Evolutionary conservation across 352 stramenopile genomes (phyloP).

Genomic region (Pythium grandisporangium): DNA sequence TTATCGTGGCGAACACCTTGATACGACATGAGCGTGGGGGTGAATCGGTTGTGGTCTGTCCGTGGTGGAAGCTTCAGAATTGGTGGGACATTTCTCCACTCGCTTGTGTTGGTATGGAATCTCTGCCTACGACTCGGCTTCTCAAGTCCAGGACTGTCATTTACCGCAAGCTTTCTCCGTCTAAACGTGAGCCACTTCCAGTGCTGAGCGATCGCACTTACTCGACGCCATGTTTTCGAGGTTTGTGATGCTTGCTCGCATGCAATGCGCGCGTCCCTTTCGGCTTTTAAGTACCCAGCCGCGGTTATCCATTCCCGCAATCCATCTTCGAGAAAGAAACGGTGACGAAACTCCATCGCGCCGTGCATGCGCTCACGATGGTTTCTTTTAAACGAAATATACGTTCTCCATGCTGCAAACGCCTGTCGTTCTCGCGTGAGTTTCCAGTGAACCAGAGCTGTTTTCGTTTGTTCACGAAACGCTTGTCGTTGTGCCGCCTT

Average conservation of each 20-base stretch:
- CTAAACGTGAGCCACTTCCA: conserved; percentile 10
- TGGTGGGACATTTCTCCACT: too few relatives aligned
- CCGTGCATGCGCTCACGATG: conserved; percentile 37
- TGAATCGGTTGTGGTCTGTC: too few relatives aligned
- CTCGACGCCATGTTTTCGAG: conserved; percentile 9
- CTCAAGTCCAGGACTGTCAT: not conserved
- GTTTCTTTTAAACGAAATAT: conserved; percentile 14
- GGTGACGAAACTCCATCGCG: conserved; percentile 40
- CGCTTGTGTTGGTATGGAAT: not conserved
- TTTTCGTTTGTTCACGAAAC: conserved; percentile 16
- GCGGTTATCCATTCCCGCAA: conserved; percentile 39
- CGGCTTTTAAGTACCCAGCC: conserved; percentile 21
- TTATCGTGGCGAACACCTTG: not conserved
- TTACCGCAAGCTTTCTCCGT: not conserved
- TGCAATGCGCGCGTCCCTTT: conserved; percentile 18
- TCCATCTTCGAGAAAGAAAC: conserved; percentile 27
- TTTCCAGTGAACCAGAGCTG: conserved; percentile 49
- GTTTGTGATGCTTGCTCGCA: conserved; percentile 8
- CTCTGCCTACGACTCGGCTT: not conserved
- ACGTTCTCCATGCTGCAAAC: conserved; percentile 26
- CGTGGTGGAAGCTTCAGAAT: too few relatives aligned
- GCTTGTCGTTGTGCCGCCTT: conserved; percentile 7
- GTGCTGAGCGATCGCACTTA: conserved; percentile 13
- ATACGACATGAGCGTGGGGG: not conserved
- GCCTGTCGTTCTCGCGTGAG: conserved; percentile 15